phyloP scores from a whole-genome alignment of 2,329 filamentous ascomycete species.

The Ustulina deusta region DNA sequence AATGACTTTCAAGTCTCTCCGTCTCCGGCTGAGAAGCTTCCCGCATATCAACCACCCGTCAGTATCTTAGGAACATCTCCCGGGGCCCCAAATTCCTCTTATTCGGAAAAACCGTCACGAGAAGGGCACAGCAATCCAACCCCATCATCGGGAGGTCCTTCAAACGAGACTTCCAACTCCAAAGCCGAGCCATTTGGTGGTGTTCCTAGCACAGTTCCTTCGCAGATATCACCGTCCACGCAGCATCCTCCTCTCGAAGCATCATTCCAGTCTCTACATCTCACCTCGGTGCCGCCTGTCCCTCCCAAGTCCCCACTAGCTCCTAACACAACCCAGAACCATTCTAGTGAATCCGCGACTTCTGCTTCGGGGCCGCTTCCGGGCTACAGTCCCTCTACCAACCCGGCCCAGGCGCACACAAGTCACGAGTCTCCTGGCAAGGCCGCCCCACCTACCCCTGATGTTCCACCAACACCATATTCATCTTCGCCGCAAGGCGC shows the following conservation, averaged over 20 bases:
- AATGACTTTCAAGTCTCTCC: neutral
- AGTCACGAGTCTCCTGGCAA: neutral
- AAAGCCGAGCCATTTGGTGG: neutral
- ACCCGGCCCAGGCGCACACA: neutral
- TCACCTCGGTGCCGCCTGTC: slow-evolving; percentile 4
- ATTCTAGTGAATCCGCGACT: neutral
- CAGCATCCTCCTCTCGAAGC: slow-evolving; percentile 4
- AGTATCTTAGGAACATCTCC: neutral
- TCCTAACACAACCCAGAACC: neutral
- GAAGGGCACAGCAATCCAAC: neutral
- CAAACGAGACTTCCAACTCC: neutral
- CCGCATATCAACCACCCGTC: neutral
- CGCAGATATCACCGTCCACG: neutral
- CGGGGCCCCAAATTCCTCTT: neutral
- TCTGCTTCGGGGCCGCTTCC: neutral
- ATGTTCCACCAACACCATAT: neutral
- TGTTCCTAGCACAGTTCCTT: neutral
- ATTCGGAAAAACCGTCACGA: neutral
- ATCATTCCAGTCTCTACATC: slow-evolving; percentile 10
- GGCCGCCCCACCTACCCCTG: neutral
- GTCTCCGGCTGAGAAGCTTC: neutral
- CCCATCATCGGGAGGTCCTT: neutral
- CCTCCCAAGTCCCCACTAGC: slow-evolving; percentile 15
- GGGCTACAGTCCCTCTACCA: neutral
- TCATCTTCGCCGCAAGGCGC: neutral